Conservation (phyloP, 2,329 filamentous ascomycete genomes). For the Botrytis squamosa region DNA sequence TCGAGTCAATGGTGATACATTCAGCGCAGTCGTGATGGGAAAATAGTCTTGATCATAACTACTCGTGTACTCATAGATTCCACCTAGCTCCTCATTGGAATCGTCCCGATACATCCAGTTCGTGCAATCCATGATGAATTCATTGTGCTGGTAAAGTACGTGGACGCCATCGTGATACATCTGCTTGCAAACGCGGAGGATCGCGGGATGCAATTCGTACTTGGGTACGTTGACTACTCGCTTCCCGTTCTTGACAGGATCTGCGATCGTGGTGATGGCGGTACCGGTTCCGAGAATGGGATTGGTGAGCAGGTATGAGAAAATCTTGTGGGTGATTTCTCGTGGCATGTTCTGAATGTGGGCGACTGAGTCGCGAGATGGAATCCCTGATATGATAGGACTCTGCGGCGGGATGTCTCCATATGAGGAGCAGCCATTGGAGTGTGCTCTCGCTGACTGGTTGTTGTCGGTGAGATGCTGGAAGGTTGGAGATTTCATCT, state of each 20-base stretch:
- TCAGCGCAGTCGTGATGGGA: not conserved
- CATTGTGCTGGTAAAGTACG: not conserved
- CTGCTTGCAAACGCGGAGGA: not conserved
- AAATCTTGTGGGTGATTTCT: not conserved
- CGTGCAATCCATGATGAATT: not conserved
- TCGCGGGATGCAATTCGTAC: not conserved
- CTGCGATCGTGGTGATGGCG: not conserved
- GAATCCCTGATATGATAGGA: not conserved
- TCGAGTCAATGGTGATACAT: not conserved
- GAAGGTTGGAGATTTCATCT: not conserved
- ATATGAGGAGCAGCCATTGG: not conserved
- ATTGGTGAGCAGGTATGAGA: not conserved
- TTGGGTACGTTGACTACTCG: not conserved
- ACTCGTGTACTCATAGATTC: not conserved
- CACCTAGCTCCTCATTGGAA: no score
- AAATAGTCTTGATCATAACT: not conserved
- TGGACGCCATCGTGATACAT: not conserved
- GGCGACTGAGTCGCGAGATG: not conserved
- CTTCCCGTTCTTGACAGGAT: not conserved
- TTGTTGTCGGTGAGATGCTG: no score
- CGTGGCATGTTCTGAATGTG: not conserved
- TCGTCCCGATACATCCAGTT: conserved; percentile 3
- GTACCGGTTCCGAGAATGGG: not conserved
- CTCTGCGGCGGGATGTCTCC: rapidly evolving
- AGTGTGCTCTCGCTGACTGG: no score